These are phyloP conservation scores for Choanephora cucurbitarum DNA, from an alignment of 371 early-diverging fungal species.

Conservation along the genomic window DNA sequence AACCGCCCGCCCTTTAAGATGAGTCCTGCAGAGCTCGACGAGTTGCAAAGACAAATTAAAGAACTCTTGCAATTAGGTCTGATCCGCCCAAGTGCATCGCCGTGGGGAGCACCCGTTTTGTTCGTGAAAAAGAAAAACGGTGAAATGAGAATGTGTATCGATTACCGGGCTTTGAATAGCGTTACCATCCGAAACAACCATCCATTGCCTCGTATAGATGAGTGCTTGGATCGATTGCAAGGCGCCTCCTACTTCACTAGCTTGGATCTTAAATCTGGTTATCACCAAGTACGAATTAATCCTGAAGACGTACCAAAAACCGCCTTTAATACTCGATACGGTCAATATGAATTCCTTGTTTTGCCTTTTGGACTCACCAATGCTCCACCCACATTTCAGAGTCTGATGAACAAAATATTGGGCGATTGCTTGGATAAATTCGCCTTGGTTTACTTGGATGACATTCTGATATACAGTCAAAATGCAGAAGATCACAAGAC, in stretches of 20 bases:
- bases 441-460: conserved; percentile 55
- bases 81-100: conserved; percentile 21
- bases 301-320: conserved; percentile 32
- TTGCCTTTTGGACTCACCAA: conserved; percentile 53
- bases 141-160: conserved; percentile 39
- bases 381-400: conserved; percentile 48
- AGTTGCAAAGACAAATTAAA: conserved; percentile 16
- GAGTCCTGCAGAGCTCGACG: conserved; percentile 13
- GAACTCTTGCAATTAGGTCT: conserved; percentile 14
- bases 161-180: conserved; percentile 45
- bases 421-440: conserved; percentile 34
- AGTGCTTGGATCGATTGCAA: conserved; percentile 40
- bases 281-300: conserved; percentile 37
- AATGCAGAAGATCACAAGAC: conserved; percentile 45
- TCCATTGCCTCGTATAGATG: conserved; percentile 50
- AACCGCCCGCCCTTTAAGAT: conserved; percentile 18
- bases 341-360: conserved; percentile 43
- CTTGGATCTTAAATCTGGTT: conserved; percentile 48
- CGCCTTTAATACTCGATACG: conserved; percentile 36
- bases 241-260: conserved; percentile 45
- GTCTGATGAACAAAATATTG: conserved; percentile 40
- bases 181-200: conserved; percentile 40
- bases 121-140: conserved; percentile 51
- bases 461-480: conserved; percentile 59
- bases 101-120: conserved; percentile 47